These are phyloP conservation scores for Solanum pinnatisectum DNA, from an alignment of 257 asterid genomes.

Conservation along the genomic window DNA sequence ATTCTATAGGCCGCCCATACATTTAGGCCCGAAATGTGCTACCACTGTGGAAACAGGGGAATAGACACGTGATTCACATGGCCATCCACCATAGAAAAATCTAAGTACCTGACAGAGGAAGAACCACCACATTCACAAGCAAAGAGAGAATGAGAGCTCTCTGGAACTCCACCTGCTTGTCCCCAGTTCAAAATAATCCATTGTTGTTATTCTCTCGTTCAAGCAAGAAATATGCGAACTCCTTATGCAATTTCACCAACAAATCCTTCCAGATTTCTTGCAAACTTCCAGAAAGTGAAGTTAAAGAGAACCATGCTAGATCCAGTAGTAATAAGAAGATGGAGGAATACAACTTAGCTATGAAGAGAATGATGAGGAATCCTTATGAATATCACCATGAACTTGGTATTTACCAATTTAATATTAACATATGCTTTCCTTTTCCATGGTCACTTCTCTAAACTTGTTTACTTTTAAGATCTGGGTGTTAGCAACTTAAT, in stretches of 20 bases:
- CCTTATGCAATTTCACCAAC: constrained; percentile 2
- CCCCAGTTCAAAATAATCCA: constrained; percentile 13
- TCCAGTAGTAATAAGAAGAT: constrained; percentile 18
- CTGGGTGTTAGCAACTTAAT: not conserved
- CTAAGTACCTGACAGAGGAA: not conserved
- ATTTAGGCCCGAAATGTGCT: not conserved
- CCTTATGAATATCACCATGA: constrained; percentile 92
- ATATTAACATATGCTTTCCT: not conserved
- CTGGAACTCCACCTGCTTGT: constrained; percentile 1
- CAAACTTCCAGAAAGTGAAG: constrained; percentile 34
- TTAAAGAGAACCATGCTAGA: constrained; percentile 8
- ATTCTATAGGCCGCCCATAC: not conserved
- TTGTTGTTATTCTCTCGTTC: constrained; percentile 7
- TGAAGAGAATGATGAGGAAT: constrained; percentile 91
- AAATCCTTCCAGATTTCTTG: constrained; percentile 25
- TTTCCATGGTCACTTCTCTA: not conserved
- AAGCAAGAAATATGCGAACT: not conserved
- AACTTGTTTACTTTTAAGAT: too few species aligned
- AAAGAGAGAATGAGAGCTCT: constrained; percentile 26
- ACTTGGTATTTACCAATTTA: constrained; percentile 34
- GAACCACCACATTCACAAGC: not conserved
- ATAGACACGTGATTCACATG: not conserved
- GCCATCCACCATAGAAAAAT: not conserved
- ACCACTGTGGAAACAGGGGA: not conserved
- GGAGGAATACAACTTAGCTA: constrained; percentile 70